A percentile compares a stretch with the other conserved stretches of the same genome.
Evolutionary conservation across 2,329 filamentous ascomycete genomes (phyloP).

Genomic region (Phoma sp.): DNA sequence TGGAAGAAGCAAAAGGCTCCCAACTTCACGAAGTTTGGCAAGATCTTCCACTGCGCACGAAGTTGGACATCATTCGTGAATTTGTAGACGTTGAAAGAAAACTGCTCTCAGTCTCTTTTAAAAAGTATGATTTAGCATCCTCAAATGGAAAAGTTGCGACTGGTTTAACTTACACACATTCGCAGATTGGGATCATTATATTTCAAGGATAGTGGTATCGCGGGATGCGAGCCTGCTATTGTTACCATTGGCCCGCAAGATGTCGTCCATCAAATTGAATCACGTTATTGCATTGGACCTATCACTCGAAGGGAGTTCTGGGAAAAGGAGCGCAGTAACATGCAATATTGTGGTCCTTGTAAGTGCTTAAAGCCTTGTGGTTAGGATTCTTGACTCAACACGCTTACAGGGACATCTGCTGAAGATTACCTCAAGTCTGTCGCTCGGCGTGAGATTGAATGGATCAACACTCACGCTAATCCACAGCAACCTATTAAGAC

Average conservation of each 20-base stretch:
- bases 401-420: slow-evolving; percentile 30
- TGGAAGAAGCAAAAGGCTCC: slow-evolving; percentile 37
- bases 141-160: slow-evolving; percentile 28
- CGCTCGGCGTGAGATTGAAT: slow-evolving; percentile 44
- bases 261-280: slow-evolving; percentile 8
- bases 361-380: slow-evolving; percentile 14
- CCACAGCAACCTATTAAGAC: slow-evolving; percentile 33
- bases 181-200: slow-evolving; percentile 31
- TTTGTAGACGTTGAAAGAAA: slow-evolving; percentile 40
- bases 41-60: slow-evolving; percentile 26
- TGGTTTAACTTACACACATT: slow-evolving; percentile 23
- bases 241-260: slow-evolving; percentile 26
- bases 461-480: slow-evolving; percentile 35
- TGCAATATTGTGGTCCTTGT: slow-evolving; percentile 36
- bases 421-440: slow-evolving; percentile 37
- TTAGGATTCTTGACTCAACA: slow-evolving; percentile 11
- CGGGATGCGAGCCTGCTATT: slow-evolving; percentile 42
- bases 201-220: slow-evolving; percentile 27
- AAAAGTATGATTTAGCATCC: slow-evolving; percentile 25
- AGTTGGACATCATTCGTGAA: slow-evolving; percentile 31
- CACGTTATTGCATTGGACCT: slow-evolving; percentile 33
- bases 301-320: slow-evolving; percentile 34
- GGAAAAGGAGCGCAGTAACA: slow-evolving; percentile 30
- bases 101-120: slow-evolving; percentile 40
- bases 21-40: slow-evolving; percentile 34